These are phyloP conservation scores for Daldinia grandis DNA, from an alignment of 495 filamentous ascomycete species.

Conservation along the genomic window DNA sequence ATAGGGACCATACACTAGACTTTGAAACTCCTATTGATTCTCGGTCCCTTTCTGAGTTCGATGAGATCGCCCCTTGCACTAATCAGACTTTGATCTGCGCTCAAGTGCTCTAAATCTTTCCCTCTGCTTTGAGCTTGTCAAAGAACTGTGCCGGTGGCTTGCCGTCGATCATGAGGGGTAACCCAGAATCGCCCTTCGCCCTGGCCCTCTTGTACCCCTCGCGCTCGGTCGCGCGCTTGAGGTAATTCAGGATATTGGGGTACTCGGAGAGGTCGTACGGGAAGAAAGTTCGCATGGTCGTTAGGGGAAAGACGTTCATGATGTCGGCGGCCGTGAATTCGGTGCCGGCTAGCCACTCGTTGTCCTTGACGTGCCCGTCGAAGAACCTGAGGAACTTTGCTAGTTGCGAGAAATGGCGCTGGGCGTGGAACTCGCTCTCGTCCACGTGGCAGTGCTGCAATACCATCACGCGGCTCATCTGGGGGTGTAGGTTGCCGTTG, in stretches of 20 bases:
- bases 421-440: neutral
- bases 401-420: neutral
- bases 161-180: neutral
- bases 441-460: neutral
- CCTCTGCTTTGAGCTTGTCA: neutral
- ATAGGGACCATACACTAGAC: neutral
- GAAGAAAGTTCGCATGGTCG: neutral
- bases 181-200: neutral
- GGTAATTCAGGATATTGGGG: neutral
- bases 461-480: neutral
- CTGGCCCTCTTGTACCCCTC: neutral
- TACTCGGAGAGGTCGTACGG: neutral
- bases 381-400: neutral
- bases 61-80: neutral
- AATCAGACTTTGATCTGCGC: neutral
- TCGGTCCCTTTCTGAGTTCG: neutral
- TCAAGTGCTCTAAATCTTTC: neutral
- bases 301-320: neutral
- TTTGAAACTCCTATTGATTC: neutral
- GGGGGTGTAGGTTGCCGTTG: neutral
- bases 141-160: neutral
- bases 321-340: neutral
- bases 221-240: neutral
- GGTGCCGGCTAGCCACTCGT: neutral
- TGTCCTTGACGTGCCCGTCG: neutral